These are phyloP conservation scores for Fusarium sp. DNA, from an alignment of 2,329 filamentous ascomycete genomes.

Conservation along the genomic window DNA sequence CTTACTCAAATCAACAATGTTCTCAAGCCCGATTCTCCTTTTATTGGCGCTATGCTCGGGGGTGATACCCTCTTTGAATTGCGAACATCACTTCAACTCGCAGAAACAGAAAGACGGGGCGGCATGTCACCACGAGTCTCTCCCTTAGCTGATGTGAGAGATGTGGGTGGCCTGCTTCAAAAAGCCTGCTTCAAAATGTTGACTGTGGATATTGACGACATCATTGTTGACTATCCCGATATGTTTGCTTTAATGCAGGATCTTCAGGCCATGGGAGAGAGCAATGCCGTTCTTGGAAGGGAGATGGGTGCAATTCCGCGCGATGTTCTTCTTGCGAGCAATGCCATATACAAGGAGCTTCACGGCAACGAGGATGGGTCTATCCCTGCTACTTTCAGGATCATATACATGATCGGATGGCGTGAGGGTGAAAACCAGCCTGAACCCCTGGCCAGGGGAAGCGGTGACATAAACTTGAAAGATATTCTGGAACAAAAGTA, in stretches of 20 bases:
- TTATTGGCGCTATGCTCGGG: slow-evolving; percentile 95
- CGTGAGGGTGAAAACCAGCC: slow-evolving; percentile 83
- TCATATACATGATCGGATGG: slow-evolving; percentile 99
- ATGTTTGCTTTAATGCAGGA: slow-evolving; percentile 92
- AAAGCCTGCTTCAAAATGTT: slow-evolving; percentile 93
- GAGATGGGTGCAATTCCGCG: slow-evolving; percentile 80
- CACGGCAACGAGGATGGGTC: slow-evolving; percentile 82
- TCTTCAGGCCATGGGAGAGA: slow-evolving; percentile 95
- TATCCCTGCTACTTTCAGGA: slow-evolving; percentile 89
- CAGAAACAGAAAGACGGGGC: slow-evolving; percentile 89
- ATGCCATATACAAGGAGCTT: slow-evolving; percentile 87
- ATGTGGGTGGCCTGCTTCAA: slow-evolving; percentile 87
- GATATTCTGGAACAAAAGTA: slow-evolving; percentile 71
- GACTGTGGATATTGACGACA: slow-evolving; percentile 97
- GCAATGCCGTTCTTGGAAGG: slow-evolving; percentile 85
- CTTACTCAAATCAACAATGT: slow-evolving; percentile 85
- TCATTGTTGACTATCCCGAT: slow-evolving; percentile 92
- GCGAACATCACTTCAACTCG: slow-evolving; percentile 90
- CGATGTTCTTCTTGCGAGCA: slow-evolving; percentile 86
- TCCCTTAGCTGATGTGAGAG: slow-evolving; percentile 88
- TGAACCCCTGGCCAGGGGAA: slow-evolving; percentile 82
- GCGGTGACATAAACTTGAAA: slow-evolving; percentile 86
- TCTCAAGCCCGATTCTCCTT: slow-evolving; percentile 89
- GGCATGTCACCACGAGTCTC: slow-evolving; percentile 92
- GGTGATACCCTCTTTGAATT: slow-evolving; percentile 95